Percentiles rank a stretch among this genome's conserved stretches.
Evolutionary conservation across 768 basidiomycete species (phyloP).

Genomic region (Hygrophoropsis aurantiaca): DNA sequence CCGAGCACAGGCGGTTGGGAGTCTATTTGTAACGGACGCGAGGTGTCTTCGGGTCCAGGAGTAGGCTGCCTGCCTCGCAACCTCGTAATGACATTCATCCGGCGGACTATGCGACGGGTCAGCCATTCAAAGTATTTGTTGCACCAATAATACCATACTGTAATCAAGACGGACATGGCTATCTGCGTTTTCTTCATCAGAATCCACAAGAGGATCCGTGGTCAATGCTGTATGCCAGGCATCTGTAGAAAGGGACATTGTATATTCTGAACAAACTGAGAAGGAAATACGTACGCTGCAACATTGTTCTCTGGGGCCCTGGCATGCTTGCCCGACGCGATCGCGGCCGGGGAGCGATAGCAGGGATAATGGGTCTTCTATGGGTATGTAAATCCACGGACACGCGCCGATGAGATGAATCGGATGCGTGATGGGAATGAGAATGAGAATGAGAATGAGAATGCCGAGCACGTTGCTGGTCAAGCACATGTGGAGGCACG

Average conservation of each 20-base stretch:
- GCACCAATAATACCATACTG: conserved; percentile 39
- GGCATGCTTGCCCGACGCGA: conserved; percentile 23
- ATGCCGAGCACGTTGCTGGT: conserved; percentile 26
- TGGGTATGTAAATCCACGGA: conserved; percentile 25
- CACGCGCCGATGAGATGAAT: conserved; percentile 21
- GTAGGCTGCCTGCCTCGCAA: conserved; percentile 58
- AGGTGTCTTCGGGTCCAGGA: conserved; percentile 41
- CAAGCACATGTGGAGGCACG: conserved; percentile 17
- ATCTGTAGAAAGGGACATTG: conserved; percentile 41
- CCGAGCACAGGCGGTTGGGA: neutral
- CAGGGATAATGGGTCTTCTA: conserved; percentile 19
- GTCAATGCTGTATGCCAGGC: conserved; percentile 69
- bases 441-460: conserved; percentile 7
- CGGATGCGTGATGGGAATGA: conserved; percentile 7
- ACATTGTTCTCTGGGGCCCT: conserved; percentile 48
- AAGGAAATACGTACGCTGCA: conserved; percentile 56
- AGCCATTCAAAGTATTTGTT: conserved; percentile 3
- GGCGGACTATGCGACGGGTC: conserved; percentile 44
- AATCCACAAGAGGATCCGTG: conserved; percentile 73
- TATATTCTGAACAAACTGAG: conserved; percentile 7
- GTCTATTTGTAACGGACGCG: conserved; percentile 2
- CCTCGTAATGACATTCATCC: conserved; percentile 58
- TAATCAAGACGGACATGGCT: conserved; percentile 68
- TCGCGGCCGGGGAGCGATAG: conserved; percentile 21
- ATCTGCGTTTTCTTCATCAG: conserved; percentile 69